Base-by-base conservation (phyloP, 306 rosid species). In the Cucumis cinereus region DNA sequence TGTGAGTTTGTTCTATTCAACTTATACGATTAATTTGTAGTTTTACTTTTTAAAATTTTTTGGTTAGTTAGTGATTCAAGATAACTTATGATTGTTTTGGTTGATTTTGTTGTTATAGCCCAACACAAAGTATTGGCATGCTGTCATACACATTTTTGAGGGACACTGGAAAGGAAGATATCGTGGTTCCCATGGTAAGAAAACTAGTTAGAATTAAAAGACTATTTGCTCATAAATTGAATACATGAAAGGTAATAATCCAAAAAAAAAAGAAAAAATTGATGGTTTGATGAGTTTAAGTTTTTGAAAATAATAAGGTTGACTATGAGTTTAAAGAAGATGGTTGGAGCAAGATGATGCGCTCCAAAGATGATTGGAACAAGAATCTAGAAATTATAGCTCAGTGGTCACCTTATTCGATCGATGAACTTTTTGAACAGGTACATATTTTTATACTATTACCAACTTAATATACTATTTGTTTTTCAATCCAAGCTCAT, bases 131-230 rank as follows among this genome's bases (percentile, higher is more conserved):
- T 80, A 90, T 93, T 69, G 98, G 98, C 56, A 85, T 93, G 84
- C 78, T 93, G 82, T 93, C 97, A 49, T 91, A 93, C 81, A 88
- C 98, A 60, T 93, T 91, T 85, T 83, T 93, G 88, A 91, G 91
- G 89, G 81, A 86, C 83, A 93, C 98, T 0, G 91, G 89, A 77
- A 93, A 90, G 87, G 97, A 93, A 83, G 98, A 93, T 83, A 93
- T 92, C 64, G 90, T 91, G 62, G 98, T 93, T 74, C 98, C 98
- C 79, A 91, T 93, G 96, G 97, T 93, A 90, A 87, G 74, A 69
- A 10, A 15, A 74, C 20, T 24, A 8, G 11, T 8, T 40, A 40
- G 43, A 10, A 40, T 40, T 40, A 2, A 0, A 40, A 26, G 45
- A 60, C 50, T 67, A 16, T 59, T 60, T 26, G n/a, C 11, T 26